Conservation (phyloP, 1,284 basidiomycete species). For the Malassezia dermatis region DNA sequence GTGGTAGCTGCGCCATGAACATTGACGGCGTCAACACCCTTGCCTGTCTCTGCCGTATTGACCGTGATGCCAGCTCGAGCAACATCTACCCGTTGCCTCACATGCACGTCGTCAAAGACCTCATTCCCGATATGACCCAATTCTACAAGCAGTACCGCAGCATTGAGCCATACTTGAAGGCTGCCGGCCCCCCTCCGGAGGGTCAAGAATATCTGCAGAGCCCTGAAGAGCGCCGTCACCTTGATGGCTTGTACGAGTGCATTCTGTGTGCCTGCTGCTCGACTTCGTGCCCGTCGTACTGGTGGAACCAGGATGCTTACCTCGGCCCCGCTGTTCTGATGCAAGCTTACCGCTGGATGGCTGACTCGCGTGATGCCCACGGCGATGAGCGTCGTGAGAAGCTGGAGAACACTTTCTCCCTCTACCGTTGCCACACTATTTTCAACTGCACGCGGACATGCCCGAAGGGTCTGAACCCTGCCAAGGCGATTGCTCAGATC, state of each 20-base stretch:
- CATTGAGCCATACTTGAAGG: conserved; percentile 58
- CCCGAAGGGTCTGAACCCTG: conserved; percentile 79
- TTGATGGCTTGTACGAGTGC: conserved; percentile 88
- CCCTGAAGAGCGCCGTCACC: conserved; percentile 80
- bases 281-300: conserved; percentile 80
- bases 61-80: conserved; percentile 59
- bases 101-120: conserved; percentile 99
- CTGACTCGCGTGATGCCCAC: conserved; percentile 81
- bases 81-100: conserved; percentile 99
- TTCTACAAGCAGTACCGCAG: conserved; percentile 99
- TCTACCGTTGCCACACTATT: conserved; percentile 71
- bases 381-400: conserved; percentile 74
- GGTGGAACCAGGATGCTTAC: conserved; percentile 99
- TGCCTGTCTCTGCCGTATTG: conserved; percentile 91
- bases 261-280: conserved; percentile 61
- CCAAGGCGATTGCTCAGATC: conserved; percentile 45
- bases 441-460: conserved; percentile 92
- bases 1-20: conserved; percentile 98
- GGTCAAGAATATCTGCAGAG: conserved; percentile 73
- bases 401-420: conserved; percentile 85
- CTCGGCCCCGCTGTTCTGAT: conserved; percentile 91
- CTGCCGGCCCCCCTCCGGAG: conserved; percentile 42
- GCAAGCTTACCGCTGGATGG: conserved; percentile 79
- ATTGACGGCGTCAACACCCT: conserved; percentile 90
- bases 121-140: conserved; percentile 73